phyloP scores from a whole-genome alignment of 805 yeast species.

The Wickerhamomyces bovis region DNA sequence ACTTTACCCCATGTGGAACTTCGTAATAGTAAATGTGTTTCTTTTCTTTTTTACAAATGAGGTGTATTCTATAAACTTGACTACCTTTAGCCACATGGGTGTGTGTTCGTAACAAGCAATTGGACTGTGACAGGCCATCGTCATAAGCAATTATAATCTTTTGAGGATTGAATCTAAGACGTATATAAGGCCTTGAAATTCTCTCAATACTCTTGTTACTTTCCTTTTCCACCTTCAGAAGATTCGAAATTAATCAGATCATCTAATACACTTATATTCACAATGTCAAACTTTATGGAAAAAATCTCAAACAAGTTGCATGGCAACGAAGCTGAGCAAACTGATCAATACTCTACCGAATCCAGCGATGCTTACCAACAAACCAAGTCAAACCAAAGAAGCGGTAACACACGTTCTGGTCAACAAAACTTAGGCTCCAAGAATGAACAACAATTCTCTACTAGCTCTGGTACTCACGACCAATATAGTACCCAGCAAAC shows the following conservation, averaged over 20 bases:
- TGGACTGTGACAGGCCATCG: not conserved
- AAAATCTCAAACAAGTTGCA: conserved; percentile 21
- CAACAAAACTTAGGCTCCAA: conserved; percentile 14
- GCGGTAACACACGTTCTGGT: conserved; percentile 11
- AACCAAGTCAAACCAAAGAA: not conserved
- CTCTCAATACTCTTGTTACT: not conserved
- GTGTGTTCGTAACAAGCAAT: not conserved
- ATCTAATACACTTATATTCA: not conserved
- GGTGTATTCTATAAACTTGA: not conserved
- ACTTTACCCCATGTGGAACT: not conserved
- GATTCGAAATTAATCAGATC: not conserved
- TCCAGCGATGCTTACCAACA: conserved; percentile 2
- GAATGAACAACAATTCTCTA: conserved; percentile 18
- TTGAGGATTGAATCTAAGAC: not conserved
- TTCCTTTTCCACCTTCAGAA: not conserved
- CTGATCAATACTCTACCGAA: not conserved
- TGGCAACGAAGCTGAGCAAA: conserved; percentile 9
- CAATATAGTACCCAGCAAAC: not conserved
- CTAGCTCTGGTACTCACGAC: conserved; percentile 6
- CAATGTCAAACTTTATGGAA: conserved; percentile 25
- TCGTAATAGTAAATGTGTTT: not conserved
- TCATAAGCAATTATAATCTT: not conserved
- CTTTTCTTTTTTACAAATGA: not conserved
- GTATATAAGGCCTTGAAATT: not conserved
- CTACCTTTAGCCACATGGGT: not conserved